Evolutionary conservation across 345 rosid species (phyloP), one percentile per base, ranked within the genome.

Genomic region (Camelina hispida): DNA sequence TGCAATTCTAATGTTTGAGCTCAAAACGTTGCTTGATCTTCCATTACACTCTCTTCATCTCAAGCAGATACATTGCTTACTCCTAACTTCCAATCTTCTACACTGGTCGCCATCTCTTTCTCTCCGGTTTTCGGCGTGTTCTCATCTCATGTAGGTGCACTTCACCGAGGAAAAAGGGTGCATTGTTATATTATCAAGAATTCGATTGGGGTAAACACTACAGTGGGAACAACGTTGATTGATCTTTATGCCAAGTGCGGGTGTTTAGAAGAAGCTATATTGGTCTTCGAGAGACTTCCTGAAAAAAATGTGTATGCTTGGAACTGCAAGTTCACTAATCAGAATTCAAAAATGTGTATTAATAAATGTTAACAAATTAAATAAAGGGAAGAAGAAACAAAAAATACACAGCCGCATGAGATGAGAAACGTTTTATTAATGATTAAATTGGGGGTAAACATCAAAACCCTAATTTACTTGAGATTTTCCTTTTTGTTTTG

Each of bases 81-180:
- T 48, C 44, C 56, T 65, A 30, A 48, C 57, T 16, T 65, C 57
- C 69, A 1, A 6, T 7, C 30, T 65, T 65, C 44, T 65, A 6
- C 1, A 17, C 57, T 32, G 57, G 17, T 30, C 57, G 69, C 4
- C 30, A 30, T 32, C 57, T 65, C 16, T 65, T 65, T 12, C 17
- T 65, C 56, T 65, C 57, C n/a, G n/a, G n/a, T n/a, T 87, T 18
- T 83, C 88, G 13, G 87, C 87, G 0, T 87, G 87, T 1, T 77
- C 80, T 66, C 81, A 83, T 1, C n/a, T n/a, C n/a, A n/a, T n/a
- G 56, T 83, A 17, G 87, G 88, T 54, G 83, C 78, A 3, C 63
- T 75, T 42, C 83, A 81, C 37, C 81, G 76, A 57, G 88, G 86
- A 59, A 82, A 83, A 69, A 83, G 85, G 84, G 80, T 80, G n/a